Conservation (phyloP, 805 yeast species). For the Suhomyces emberorum region DNA sequence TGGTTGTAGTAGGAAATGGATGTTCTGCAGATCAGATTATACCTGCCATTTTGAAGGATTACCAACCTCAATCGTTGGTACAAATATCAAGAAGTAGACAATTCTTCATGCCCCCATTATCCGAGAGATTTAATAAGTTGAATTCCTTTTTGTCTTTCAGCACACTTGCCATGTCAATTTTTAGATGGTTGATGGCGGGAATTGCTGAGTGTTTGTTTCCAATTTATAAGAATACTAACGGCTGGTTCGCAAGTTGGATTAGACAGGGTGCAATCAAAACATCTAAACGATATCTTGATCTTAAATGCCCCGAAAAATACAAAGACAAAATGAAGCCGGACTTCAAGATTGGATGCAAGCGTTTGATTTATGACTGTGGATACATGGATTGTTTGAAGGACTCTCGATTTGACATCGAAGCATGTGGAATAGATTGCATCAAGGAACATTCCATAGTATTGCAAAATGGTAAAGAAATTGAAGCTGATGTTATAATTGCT, state of each 20-base stretch:
- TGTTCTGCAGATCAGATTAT: slow-evolving; percentile 42
- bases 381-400: slow-evolving; percentile 34
- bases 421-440: slow-evolving; percentile 21
- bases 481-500: slow-evolving; percentile 39
- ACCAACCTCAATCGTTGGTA: slow-evolving; percentile 23
- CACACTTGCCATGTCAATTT: slow-evolving; percentile 25
- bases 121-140: slow-evolving; percentile 16
- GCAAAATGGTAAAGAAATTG: slow-evolving; percentile 23
- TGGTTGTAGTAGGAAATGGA: slow-evolving; percentile 41
- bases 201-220: slow-evolving; percentile 37
- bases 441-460: slow-evolving; percentile 28
- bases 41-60: slow-evolving; percentile 31
- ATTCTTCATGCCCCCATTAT: slow-evolving; percentile 39
- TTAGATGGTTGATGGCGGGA: slow-evolving; percentile 25
- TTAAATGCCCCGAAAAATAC: slow-evolving; percentile 31
- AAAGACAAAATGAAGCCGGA: slow-evolving; percentile 34
- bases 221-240: slow-evolving; percentile 29
- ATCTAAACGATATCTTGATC: no score
- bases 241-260: slow-evolving; percentile 24
- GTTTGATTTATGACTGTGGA: slow-evolving; percentile 36
- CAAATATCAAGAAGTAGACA: slow-evolving; percentile 37
- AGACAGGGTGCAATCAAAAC: no score
- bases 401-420: slow-evolving; percentile 24
- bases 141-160: slow-evolving; percentile 24
- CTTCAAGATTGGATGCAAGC: slow-evolving; percentile 41